A percentile compares a stretch with the other conserved stretches of the same genome.
Conservation (phyloP, 495 filamentous ascomycete genomes). For the Aspergillus saccharolyticus region DNA sequence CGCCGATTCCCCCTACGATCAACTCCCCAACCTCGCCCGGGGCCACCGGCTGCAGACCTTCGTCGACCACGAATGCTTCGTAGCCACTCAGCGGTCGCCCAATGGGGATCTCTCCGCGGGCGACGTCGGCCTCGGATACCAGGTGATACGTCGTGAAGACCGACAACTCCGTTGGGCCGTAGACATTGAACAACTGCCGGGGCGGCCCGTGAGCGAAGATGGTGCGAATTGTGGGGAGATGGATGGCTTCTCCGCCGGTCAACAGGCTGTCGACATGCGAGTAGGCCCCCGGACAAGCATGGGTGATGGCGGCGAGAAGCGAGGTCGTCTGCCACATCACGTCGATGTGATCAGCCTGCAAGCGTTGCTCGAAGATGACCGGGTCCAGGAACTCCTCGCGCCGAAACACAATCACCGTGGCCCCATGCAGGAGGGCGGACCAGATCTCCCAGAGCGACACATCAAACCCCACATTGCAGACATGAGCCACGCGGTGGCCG, state of each 20-base stretch:
- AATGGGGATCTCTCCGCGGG: constrained; percentile 9
- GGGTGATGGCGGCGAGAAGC: constrained; percentile 16
- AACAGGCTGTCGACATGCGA: constrained; percentile 7
- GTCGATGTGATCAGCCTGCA: constrained; percentile 6
- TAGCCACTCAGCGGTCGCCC: constrained; percentile 15
- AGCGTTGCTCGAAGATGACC: not conserved
- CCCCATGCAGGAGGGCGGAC: constrained; percentile 18
- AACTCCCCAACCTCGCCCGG: constrained; percentile 40
- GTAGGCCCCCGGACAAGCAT: constrained; percentile 13
- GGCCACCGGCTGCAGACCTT: constrained; percentile 27
- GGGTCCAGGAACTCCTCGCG: constrained; percentile 13
- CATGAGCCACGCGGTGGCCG: constrained; percentile 17
- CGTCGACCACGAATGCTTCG: constrained; percentile 33
- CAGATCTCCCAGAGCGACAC: constrained; percentile 27
- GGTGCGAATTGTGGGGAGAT: constrained; percentile 11
- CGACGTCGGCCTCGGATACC: constrained; percentile 8
- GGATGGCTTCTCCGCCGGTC: constrained; percentile 21
- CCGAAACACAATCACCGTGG: constrained; percentile 14
- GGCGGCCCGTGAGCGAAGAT: constrained; percentile 18
- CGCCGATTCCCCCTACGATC: constrained; percentile 35
- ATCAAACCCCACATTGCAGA: constrained; percentile 25
- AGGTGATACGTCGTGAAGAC: constrained; percentile 11
- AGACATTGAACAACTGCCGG: constrained; percentile 25
- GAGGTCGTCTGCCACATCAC: constrained; percentile 20
- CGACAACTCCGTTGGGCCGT: constrained; percentile 30